These are phyloP conservation scores for Suillus bovinus DNA, from an alignment of 768 basidiomycete genomes.

Conservation along the genomic window DNA sequence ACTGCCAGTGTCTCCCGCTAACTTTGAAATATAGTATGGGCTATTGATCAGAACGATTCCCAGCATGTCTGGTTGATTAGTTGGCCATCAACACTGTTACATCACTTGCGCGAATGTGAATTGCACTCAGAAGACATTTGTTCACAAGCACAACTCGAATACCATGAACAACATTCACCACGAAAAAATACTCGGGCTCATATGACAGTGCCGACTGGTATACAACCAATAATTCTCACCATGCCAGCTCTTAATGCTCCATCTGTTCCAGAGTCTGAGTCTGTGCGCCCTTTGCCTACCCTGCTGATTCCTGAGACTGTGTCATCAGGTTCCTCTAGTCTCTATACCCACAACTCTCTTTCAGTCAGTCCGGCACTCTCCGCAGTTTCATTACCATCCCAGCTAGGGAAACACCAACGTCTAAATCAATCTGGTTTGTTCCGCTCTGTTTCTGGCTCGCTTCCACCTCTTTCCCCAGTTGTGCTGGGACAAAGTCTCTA, in stretches of 20 bases:
- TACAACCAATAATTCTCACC: neutral
- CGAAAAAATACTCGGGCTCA: neutral
- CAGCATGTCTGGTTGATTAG: neutral
- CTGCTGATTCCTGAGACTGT: neutral
- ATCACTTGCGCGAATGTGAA: constrained; percentile 9
- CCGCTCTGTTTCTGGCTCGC: neutral
- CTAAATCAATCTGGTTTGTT: constrained; percentile 8
- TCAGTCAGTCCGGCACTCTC: too few relatives aligned
- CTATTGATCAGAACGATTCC: constrained; percentile 4
- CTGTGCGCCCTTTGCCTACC: neutral
- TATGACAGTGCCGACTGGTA: too few relatives aligned
- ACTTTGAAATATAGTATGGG: constrained; percentile 13
- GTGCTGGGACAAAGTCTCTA: neutral
- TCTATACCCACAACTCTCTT: neutral
- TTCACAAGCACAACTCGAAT: neutral
- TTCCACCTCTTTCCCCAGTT: neutral
- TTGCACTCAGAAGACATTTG: constrained; percentile 1
- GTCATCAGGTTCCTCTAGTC: neutral
- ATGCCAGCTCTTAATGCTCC: neutral
- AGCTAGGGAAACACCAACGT: neutral
- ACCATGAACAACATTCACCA: constrained; percentile 3
- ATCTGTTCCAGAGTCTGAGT: neutral
- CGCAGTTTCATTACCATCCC: too few relatives aligned
- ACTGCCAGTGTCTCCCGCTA: neutral
- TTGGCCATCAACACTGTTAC: constrained; percentile 8